A percentile compares a stretch with the other conserved stretches of the same genome.
Conservation (phyloP, 176 grass and related monocot genomes). For the Oryza punctata region DNA sequence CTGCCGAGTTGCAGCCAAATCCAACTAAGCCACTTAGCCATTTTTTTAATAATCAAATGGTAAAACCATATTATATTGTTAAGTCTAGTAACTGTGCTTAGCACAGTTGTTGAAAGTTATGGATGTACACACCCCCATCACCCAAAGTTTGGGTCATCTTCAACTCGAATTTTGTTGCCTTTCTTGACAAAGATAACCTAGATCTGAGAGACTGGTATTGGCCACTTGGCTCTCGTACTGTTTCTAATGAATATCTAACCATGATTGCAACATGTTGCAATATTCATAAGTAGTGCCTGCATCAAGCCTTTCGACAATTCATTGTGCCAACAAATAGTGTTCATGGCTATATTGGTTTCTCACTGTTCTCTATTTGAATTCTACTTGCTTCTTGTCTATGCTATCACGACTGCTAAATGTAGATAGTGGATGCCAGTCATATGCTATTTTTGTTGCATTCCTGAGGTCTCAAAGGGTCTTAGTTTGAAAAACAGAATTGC, state of each 20-base stretch:
- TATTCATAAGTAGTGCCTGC: background rate
- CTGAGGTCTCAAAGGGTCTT: background rate
- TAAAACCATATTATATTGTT: background rate
- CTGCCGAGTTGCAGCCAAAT: background rate
- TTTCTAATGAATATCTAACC: too few species aligned
- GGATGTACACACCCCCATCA: background rate
- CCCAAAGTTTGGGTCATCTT: background rate
- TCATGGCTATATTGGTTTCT: slow-evolving; percentile 6
- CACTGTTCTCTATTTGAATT: background rate
- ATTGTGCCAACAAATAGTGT: background rate
- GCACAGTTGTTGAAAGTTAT: background rate
- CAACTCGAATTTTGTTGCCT: background rate
- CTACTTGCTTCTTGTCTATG: slow-evolving; percentile 17
- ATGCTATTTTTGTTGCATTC: background rate
- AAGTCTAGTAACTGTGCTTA: background rate
- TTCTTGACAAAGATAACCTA: background rate
- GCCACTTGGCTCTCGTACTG: background rate
- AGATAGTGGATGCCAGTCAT: background rate
- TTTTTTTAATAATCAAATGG: slow-evolving; percentile 1
- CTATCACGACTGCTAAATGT: background rate
- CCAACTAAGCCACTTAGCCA: background rate
- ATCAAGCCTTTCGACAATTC: background rate
- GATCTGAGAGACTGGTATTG: background rate
- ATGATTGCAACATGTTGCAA: background rate
- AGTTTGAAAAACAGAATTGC: background rate